phyloP scores from a whole-genome alignment of 2,329 filamentous ascomycete species.

The Paracoccidioides brasiliensis region DNA sequence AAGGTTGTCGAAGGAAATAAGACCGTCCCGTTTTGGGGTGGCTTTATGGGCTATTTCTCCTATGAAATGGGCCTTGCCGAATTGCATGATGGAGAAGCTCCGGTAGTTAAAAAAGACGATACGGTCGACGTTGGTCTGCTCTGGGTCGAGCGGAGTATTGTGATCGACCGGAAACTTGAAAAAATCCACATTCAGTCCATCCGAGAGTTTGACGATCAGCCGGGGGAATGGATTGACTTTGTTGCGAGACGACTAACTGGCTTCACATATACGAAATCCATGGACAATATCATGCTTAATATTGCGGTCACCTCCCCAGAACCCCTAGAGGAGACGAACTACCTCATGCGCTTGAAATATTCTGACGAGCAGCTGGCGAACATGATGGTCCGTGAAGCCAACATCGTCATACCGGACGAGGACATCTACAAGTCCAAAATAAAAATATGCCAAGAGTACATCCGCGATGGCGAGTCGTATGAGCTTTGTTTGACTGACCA shows the following conservation, averaged over 20 bases:
- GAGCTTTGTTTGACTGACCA: slow-evolving; percentile 73
- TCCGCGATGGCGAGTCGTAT: slow-evolving; percentile 71
- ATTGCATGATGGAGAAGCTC: slow-evolving; percentile 21
- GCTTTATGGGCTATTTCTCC: slow-evolving; percentile 70
- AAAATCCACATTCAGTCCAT: slow-evolving; percentile 56
- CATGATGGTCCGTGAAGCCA: slow-evolving; percentile 15
- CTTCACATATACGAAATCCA: slow-evolving; percentile 8
- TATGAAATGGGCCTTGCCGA: slow-evolving; percentile 64
- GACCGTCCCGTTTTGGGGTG: slow-evolving; percentile 57
- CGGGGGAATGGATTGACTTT: slow-evolving; percentile 35
- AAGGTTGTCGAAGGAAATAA: slow-evolving; percentile 23
- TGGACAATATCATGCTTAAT: slow-evolving; percentile 1
- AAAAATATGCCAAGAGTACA: slow-evolving; percentile 52
- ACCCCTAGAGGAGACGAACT: background rate
- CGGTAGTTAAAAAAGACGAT: slow-evolving; percentile 26
- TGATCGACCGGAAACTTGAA: slow-evolving; percentile 57
- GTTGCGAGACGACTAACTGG: slow-evolving; percentile 16
- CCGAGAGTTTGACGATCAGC: slow-evolving; percentile 25
- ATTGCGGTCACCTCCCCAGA: background rate
- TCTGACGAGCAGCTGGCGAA: slow-evolving; percentile 14
- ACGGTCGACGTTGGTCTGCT: slow-evolving; percentile 46
- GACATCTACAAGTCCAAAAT: slow-evolving; percentile 53
- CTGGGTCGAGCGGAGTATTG: slow-evolving; percentile 64
- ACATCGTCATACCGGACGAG: slow-evolving; percentile 25
- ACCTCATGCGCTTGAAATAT: slow-evolving; percentile 2